Evolutionary conservation across 2,329 filamentous ascomycete genomes (phyloP), one percentile per base, ranked within the genome.

Genomic region (Colletotrichum siamense): DNA sequence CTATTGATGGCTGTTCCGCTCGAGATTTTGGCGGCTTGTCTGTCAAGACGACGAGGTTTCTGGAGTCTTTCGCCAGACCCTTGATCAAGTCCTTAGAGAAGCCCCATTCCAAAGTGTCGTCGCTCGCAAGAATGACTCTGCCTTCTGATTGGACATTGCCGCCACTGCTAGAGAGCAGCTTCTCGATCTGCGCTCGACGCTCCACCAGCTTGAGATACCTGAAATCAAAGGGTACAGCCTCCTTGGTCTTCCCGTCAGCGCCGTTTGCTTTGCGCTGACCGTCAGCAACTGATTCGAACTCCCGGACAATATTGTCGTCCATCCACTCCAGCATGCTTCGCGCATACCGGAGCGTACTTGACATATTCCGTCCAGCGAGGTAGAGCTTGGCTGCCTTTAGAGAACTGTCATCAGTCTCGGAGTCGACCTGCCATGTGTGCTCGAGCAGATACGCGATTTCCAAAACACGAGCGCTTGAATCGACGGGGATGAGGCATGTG

Each of bases 301-400:
- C 96, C 71, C 96, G 93, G 57, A 98, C 94, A 75, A 99, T 98
- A 74, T 93, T 94, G 81, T 98, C 96, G 82, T 99, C 96, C 96
- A 99, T 99, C 97, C 97, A 99, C 82, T 99, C 97, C 36, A 99
- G 88, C 95, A 99, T 98, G 83, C 96, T 98, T 79, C 96, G 91
- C 30, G 96, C 95, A 79, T 98, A 95, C 69, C 95, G 91, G 89
- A 99, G 95, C 0, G 96, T 98, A 77, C 95, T 96, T 74, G 95
- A 94, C 78, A 95, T 94, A 77, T 95, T 98, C 75, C 93, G 94
- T 52, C 96, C 96, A 1, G 96, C 96, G 59, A 99, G 88, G 82
- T 96, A 98, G 1, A 98, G 88, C 80, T 90, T 92, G 0, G 91
- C 87, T 1, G 87, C 85, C 71, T 88, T 88, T 18, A 94, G 85